Evolutionary conservation across 805 yeast genomes (phyloP).

Genomic region (Ogataea neopini): DNA sequence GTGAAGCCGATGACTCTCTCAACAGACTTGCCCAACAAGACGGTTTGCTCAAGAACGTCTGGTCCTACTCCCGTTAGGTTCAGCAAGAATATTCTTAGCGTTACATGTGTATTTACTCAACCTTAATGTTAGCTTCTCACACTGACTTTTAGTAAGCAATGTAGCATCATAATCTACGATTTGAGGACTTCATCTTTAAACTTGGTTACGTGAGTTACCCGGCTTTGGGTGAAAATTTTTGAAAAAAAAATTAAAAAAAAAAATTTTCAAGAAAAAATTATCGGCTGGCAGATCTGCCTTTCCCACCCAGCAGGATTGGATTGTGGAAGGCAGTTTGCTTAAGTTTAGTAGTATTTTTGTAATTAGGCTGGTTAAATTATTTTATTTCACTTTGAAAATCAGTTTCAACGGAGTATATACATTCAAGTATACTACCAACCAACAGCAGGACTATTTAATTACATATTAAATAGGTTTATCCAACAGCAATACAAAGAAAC

Average conservation of each 20-base stretch:
- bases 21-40: constrained; percentile 99
- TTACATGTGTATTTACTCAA: constrained; percentile 10
- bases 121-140: constrained; percentile 4
- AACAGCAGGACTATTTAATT: constrained; percentile 5
- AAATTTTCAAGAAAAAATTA: constrained; percentile 11
- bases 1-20: constrained; percentile 98
- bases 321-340: constrained; percentile 7
- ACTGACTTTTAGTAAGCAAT: neutral
- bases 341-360: neutral
- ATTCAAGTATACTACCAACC: constrained; percentile 5
- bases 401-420: constrained; percentile 7
- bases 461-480: constrained; percentile 1
- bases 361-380: neutral
- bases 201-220: too few relatives aligned
- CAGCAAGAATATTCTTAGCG: constrained; percentile 3
- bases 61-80: constrained; percentile 88
- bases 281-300: constrained; percentile 8
- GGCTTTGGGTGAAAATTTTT: constrained; percentile 8
- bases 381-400: neutral
- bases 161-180: too few relatives aligned
- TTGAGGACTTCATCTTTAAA: too few relatives aligned
- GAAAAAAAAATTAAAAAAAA: constrained; percentile 4
- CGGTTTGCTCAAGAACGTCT: constrained; percentile 95
- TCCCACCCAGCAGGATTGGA: constrained; percentile 9
- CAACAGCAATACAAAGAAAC: constrained; percentile 1